A percentile compares a stretch with the other conserved stretches of the same genome.
phyloP scores from a whole-genome alignment of 495 filamentous ascomycete species.

The Tuber brumale region DNA sequence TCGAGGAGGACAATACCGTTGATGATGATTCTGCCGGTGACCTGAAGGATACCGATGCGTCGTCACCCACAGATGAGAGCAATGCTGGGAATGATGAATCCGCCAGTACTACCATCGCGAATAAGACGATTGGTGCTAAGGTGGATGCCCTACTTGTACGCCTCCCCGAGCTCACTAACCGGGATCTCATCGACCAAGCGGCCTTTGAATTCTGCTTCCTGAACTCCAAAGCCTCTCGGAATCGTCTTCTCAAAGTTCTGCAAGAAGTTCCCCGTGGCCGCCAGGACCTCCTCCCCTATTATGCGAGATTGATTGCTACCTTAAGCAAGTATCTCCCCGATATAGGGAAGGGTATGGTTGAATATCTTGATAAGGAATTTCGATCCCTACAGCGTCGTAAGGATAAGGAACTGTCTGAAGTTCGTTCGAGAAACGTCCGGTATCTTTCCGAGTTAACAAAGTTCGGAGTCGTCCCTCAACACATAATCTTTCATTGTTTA shows the following conservation, averaged over 20 bases:
- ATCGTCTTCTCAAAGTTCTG: conserved; percentile 83
- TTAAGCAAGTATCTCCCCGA: conserved; percentile 91
- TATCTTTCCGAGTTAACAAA: conserved; percentile 97
- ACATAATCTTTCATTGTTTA: conserved; percentile 97
- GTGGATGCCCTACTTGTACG: conserved; percentile 85
- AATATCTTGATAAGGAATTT: conserved; percentile 94
- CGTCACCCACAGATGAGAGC: conserved; percentile 47
- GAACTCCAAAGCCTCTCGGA: conserved; percentile 95
- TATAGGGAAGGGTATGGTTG: conserved; percentile 81
- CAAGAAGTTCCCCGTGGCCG: conserved; percentile 93
- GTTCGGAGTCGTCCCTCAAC: conserved; percentile 95
- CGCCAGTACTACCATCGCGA: conserved; percentile 85
- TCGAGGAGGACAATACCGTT: conserved; percentile 47
- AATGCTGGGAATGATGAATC: conserved; percentile 62
- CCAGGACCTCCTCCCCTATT: conserved; percentile 81
- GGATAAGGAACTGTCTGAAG: conserved; percentile 91
- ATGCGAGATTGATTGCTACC: conserved; percentile 86
- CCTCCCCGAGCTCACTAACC: conserved; percentile 80
- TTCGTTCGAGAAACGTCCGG: conserved; percentile 87
- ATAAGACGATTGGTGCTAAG: conserved; percentile 94
- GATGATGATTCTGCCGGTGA: conserved; percentile 20
- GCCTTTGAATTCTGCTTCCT: conserved; percentile 96
- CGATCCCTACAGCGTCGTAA: conserved; percentile 96
- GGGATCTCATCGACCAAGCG: conserved; percentile 83
- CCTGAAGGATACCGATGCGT: conserved; percentile 42